These are phyloP conservation scores for Chondrus crispus DNA, from an alignment of 23 red algal species.

Conservation along the genomic window DNA sequence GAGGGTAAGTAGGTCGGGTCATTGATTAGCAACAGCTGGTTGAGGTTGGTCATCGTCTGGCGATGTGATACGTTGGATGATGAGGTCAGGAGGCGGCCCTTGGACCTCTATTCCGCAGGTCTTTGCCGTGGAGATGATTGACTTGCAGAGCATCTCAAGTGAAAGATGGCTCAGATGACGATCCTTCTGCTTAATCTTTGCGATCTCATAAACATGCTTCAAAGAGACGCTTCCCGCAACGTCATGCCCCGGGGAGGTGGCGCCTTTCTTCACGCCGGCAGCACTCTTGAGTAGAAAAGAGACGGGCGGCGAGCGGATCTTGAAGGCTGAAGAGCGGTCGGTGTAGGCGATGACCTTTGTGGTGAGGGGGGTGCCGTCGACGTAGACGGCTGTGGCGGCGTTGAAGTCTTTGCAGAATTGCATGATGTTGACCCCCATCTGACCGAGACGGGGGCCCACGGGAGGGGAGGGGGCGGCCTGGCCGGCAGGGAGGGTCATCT, in stretches of 20 bases:
- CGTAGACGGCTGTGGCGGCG: conserved; percentile 65
- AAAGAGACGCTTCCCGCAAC: conserved; percentile 67
- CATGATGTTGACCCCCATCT: conserved; percentile 97
- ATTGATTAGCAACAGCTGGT: too few relatives aligned
- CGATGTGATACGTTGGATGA: too few relatives aligned
- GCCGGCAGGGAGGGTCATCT: conserved; percentile 85
- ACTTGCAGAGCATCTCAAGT: conserved; percentile 76
- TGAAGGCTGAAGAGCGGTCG: conserved; percentile 85
- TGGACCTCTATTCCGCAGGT: conserved; percentile 67
- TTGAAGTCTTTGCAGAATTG: conserved; percentile 99
- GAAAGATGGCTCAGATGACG: conserved; percentile 71
- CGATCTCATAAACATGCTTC: conserved; percentile 92
- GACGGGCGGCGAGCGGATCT: conserved; percentile 81
- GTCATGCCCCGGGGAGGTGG: conserved; percentile 52
- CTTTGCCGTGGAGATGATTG: conserved; percentile 67
- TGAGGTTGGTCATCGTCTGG: too few relatives aligned
- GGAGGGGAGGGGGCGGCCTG: conserved; percentile 93
- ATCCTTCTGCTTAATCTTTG: conserved; percentile 86
- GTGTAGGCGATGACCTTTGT: conserved; percentile 83
- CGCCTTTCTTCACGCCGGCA: conserved; percentile 86
- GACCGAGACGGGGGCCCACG: conserved; percentile 89
- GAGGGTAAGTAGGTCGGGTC: too few relatives aligned
- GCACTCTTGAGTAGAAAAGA: conserved; percentile 69
- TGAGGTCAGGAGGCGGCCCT: not conserved
- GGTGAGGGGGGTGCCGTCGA: conserved; percentile 82